Base-by-base conservation (phyloP, 2,329 filamentous ascomycete genomes). In the Aspergillus udagawae region DNA sequence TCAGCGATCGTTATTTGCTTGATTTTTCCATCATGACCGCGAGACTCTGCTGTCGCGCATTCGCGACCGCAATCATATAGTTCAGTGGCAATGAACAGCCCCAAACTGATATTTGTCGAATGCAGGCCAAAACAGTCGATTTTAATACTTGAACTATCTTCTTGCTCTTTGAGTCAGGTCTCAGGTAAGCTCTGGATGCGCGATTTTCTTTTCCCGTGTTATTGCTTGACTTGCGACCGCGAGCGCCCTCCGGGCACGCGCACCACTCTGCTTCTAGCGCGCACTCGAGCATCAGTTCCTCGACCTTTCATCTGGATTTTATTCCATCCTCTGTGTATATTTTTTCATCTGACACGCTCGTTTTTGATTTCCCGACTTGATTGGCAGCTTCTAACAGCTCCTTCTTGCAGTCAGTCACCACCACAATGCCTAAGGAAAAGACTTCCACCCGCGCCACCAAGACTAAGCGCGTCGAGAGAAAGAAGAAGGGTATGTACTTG, bases 391-490 rank as follows among this genome's bases (percentile, higher is more conserved):
- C 51, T 61, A 63, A 60, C 55, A 27, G 49, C 35, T 52, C 27
- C 29, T 27, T 8, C 23, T n/a, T n/a, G 49, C 60, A 63, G 56
- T 53, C 49, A 54, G 60, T 57, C 66, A 57, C 70, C 38, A 62
- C 63, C 71, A 85, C 63, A 63, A 89, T 90, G 87, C 86, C 86
- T 71, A 89, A 89, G 80, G 85, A 86, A 67, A 84, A 84, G 77
- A 77, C 80, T 7, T 47, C 44, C 63, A 82, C 83, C 71, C 82
- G 85, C 74, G 27, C 44, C 23, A 47, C 44, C 23, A 86, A 85
- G 77, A 75, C 80, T 72, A 86, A 85, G 79, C 72, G 80, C 72
- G 77, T 77, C 61, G 82, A 82, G 72, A 87, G 86, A 80, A 87
- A 85, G 80, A 89, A 89, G 86, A 89, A 89, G 83, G 86, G 86